Evolutionary conservation across 2,329 filamentous ascomycete genomes (phyloP).

Genomic region (Venturiaceae sp.): DNA sequence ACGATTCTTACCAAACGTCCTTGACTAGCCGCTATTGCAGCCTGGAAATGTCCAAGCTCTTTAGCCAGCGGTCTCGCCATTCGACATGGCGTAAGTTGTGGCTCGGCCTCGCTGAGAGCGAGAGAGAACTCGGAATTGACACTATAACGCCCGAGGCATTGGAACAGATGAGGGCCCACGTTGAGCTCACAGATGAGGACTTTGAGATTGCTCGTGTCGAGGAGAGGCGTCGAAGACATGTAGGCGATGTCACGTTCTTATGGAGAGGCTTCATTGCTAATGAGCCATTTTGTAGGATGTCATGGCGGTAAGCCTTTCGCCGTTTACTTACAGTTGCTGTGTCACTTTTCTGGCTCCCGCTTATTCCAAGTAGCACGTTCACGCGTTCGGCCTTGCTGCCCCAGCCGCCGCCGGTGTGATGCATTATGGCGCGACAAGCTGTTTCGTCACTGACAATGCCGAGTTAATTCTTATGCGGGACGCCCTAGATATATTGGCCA

Average conservation of each 20-base stretch:
- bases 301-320: too few species aligned
- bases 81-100: slow-evolving; percentile 79
- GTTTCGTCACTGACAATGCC: slow-evolving; percentile 62
- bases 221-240: slow-evolving; percentile 28
- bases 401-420: slow-evolving; percentile 76
- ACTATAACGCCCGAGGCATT: slow-evolving; percentile 57
- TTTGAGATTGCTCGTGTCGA: slow-evolving; percentile 37
- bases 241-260: too few species aligned
- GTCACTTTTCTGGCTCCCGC: too few species aligned
- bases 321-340: too few species aligned
- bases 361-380: slow-evolving; percentile 45
- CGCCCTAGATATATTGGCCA: slow-evolving; percentile 64
- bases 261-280: too few species aligned
- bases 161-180: slow-evolving; percentile 34
- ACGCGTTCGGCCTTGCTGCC: slow-evolving; percentile 63
- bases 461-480: slow-evolving; percentile 70
- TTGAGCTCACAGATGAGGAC: slow-evolving; percentile 36
- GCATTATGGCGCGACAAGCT: slow-evolving; percentile 60
- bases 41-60: slow-evolving; percentile 37
- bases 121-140: slow-evolving; percentile 69
- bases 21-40: slow-evolving; percentile 56
- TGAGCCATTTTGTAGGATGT: too few species aligned
- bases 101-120: slow-evolving; percentile 72
- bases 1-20: slow-evolving; percentile 49
- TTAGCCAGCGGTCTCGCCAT: slow-evolving; percentile 50